Base-by-base conservation (phyloP, 1,284 basidiomycete species). In the Schizophyllum commune region DNA sequence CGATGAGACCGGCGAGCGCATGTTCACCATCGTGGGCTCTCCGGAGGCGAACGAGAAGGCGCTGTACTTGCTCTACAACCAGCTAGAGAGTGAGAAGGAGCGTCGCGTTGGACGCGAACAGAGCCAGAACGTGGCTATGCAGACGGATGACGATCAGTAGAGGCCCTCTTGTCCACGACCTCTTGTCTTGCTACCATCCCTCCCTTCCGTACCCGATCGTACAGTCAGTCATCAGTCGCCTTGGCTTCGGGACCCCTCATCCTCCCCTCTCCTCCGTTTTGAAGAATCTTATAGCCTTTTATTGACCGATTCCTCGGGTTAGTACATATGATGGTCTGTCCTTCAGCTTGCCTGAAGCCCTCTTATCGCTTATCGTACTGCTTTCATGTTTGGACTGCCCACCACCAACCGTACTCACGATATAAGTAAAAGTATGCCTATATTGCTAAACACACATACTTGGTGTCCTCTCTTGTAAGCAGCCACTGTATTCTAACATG, bases 21-120 rank as follows among this genome's bases (percentile, higher is more conserved):
- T 99, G 96, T 99, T 99, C 78, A 98, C 97, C 63, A 98, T 99
- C 72, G 85, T 98, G 63, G 96, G 96, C 62, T 96, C 95, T 5
- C 91, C 94, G 58, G 96, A 98, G 77, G 91, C 93, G 65, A 96
- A 95, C 72, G 96, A 97, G 78, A 95, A 96, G 77, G 96, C 96
- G 1, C 80, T 99, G 60, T 98, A 96, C 83, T 79, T 99, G 65
- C 83, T 99, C 63, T 99, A 99, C 80, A 96, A 97, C 71, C 94
- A 96, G 74, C 81, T 97, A 68, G 95, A 97, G 78, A 94, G 88
- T 71, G 94, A 96, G 83, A 96, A 96, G 80, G 92, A 95, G 77
- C 83, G 93, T 73, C 82, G 94, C 70, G 90, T 94, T 62, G 90
- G 89, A 59, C 81, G 88, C 66, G 89, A 92, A 72, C 80, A 83